Conservation (phyloP, 2,329 filamentous ascomycete species). For the Pestalotiopsis sp. region DNA sequence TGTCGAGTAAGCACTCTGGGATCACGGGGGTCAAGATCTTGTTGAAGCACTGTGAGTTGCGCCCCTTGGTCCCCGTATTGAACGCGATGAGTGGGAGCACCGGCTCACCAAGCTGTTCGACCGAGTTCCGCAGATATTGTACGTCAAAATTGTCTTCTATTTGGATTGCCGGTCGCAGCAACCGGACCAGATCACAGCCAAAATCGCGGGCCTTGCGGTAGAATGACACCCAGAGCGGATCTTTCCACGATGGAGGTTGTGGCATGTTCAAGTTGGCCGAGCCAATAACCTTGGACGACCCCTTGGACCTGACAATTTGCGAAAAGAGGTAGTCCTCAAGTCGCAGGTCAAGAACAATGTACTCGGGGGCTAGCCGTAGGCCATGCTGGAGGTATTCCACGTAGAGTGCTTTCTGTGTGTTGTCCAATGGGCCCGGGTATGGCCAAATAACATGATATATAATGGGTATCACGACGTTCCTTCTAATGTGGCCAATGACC, state of each 20-base stretch:
- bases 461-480: slow-evolving; percentile 64
- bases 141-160: slow-evolving; percentile 68
- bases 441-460: slow-evolving; percentile 54
- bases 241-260: slow-evolving; percentile 56
- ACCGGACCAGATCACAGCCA: slow-evolving; percentile 64
- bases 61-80: slow-evolving; percentile 65
- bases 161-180: slow-evolving; percentile 59
- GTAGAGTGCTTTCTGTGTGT: slow-evolving; percentile 42
- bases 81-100: slow-evolving; percentile 63
- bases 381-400: slow-evolving; percentile 62
- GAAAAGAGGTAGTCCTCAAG: slow-evolving; percentile 54
- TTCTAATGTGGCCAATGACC: slow-evolving; percentile 61
- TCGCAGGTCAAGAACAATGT: slow-evolving; percentile 63
- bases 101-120: slow-evolving; percentile 44
- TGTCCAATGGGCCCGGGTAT: slow-evolving; percentile 23
- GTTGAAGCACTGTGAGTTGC: slow-evolving; percentile 70
- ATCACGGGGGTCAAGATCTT: slow-evolving; percentile 64
- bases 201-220: slow-evolving; percentile 61
- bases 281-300: slow-evolving; percentile 64
- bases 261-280: slow-evolving; percentile 47
- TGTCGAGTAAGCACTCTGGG: slow-evolving; percentile 40
- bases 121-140: slow-evolving; percentile 54
- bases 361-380: slow-evolving; percentile 65
- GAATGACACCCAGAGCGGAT: slow-evolving; percentile 54
- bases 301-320: slow-evolving; percentile 52